phyloP scores from a whole-genome alignment of 371 early-diverging fungal species.

The Globomyces sp. region DNA sequence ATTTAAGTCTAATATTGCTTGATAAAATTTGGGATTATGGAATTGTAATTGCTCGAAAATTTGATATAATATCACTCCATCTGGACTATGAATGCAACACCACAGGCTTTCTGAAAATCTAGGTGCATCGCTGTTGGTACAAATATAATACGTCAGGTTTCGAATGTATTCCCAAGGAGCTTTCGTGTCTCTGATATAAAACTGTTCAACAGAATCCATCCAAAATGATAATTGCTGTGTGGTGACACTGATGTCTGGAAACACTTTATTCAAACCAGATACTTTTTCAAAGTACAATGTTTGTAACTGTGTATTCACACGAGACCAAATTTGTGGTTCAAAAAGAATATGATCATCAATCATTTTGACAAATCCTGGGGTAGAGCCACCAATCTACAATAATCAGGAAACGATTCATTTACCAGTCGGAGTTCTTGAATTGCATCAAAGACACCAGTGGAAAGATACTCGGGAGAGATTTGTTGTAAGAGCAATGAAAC shows the following conservation, averaged over 20 bases:
- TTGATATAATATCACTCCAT: background rate
- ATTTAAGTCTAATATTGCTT: background rate
- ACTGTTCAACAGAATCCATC: conserved; percentile 16
- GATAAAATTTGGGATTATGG: background rate
- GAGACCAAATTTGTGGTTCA: conserved; percentile 34
- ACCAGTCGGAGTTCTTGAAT: conserved; percentile 19
- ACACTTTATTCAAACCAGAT: too few species aligned
- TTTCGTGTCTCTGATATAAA: background rate
- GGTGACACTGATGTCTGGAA: conserved; percentile 2
- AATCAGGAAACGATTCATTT: too few species aligned
- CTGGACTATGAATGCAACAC: conserved; percentile 10
- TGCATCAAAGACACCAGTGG: conserved; percentile 35
- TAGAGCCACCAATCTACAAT: conserved; percentile 7
- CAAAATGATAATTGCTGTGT: background rate
- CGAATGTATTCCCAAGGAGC: conserved; percentile 9
- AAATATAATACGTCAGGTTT: background rate
- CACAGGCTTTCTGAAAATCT: conserved; percentile 9
- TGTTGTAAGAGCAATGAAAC: conserved; percentile 46
- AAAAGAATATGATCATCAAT: conserved; percentile 7
- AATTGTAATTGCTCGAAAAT: background rate
- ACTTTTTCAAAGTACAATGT: conserved; percentile 14
- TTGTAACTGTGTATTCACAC: conserved; percentile 7
- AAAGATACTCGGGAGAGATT: conserved; percentile 36
- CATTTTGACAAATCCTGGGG: conserved; percentile 12
- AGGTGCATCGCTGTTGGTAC: background rate